Conservation (phyloP, 1,139 yeast species). For the Pneumocystis murina region DNA sequence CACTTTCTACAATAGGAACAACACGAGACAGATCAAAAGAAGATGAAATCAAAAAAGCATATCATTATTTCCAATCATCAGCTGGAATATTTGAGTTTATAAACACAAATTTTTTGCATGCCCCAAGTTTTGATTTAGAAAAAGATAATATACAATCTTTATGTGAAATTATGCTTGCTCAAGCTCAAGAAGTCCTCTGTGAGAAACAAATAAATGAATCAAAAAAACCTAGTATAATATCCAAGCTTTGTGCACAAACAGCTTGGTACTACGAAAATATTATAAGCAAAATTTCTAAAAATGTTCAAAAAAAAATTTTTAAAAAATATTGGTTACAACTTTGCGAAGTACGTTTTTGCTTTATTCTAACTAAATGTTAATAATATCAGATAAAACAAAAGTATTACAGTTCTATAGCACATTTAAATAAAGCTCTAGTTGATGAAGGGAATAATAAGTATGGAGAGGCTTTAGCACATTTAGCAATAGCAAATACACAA, state of each 20-base stretch:
- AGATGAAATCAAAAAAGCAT: constrained; percentile 42
- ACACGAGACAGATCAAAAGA: constrained; percentile 21
- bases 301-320: not conserved
- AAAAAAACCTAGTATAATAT: constrained; percentile 41
- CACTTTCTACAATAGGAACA: constrained; percentile 36
- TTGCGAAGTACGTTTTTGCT: not conserved
- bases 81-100: constrained; percentile 65
- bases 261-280: constrained; percentile 35
- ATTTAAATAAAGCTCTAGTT: constrained; percentile 39
- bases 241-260: constrained; percentile 57
- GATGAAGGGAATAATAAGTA: constrained; percentile 37
- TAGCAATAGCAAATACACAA: constrained; percentile 34
- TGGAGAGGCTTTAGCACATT: constrained; percentile 66
- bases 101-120: constrained; percentile 71
- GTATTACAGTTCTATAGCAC: constrained; percentile 22
- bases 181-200: constrained; percentile 74
- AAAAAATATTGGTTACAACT: not conserved
- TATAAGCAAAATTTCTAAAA: constrained; percentile 18
- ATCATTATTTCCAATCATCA: constrained; percentile 54
- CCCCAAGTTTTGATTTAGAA: constrained; percentile 67
- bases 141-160: constrained; percentile 58
- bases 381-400: constrained; percentile 4
- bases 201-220: constrained; percentile 41
- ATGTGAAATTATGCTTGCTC: constrained; percentile 56
- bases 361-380: not conserved